A percentile compares a stretch with the other conserved stretches of the same genome.
Evolutionary conservation across 441 rosid genomes (phyloP).

Genomic region (Heliophila coronopifolia): DNA sequence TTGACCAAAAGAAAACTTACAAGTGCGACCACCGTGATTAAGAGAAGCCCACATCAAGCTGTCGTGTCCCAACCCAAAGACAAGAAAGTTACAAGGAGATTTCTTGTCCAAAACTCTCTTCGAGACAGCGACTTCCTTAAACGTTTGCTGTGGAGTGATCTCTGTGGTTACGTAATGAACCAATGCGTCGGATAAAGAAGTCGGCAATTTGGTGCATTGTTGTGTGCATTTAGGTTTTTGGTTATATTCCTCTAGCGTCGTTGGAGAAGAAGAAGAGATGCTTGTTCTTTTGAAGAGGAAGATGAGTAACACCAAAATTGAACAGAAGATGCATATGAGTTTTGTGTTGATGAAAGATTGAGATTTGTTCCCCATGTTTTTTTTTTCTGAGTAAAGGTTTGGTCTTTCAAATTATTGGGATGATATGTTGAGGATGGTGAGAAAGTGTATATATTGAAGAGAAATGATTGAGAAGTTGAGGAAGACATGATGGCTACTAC

Average conservation of each 20-base stretch:
- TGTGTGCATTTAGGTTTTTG: slow-evolving; percentile 20
- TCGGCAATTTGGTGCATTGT: slow-evolving; percentile 46
- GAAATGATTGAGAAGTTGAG: slow-evolving; percentile 7
- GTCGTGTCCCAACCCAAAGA: slow-evolving; percentile 66
- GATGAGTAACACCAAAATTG: slow-evolving; percentile 49
- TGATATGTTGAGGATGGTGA: slow-evolving; percentile 1
- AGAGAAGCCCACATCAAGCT: slow-evolving; percentile 69
- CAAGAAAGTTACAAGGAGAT: slow-evolving; percentile 63
- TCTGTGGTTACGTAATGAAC: slow-evolving; percentile 57
- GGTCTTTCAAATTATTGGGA: not conserved
- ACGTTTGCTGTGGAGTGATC: slow-evolving; percentile 63
- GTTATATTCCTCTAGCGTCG: not conserved
- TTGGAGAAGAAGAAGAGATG: slow-evolving; percentile 33
- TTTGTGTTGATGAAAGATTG: slow-evolving; percentile 46
- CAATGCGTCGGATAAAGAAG: slow-evolving; percentile 47
- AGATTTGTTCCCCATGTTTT: slow-evolving; percentile 37
- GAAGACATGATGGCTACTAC: slow-evolving; percentile 16
- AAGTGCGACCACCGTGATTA: slow-evolving; percentile 61
- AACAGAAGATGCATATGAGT: slow-evolving; percentile 40
- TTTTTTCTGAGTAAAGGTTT: not conserved
- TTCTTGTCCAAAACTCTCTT: slow-evolving; percentile 42
- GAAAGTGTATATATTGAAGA: not conserved
- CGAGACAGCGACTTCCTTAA: slow-evolving; percentile 53
- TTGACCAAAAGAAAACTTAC: too few relatives aligned
- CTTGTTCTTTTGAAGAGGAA: slow-evolving; percentile 39